Evolutionary conservation across 371 early-diverging fungal species (phyloP), one percentile per base, ranked within the genome.

Genomic region (Mucor irregularis): DNA sequence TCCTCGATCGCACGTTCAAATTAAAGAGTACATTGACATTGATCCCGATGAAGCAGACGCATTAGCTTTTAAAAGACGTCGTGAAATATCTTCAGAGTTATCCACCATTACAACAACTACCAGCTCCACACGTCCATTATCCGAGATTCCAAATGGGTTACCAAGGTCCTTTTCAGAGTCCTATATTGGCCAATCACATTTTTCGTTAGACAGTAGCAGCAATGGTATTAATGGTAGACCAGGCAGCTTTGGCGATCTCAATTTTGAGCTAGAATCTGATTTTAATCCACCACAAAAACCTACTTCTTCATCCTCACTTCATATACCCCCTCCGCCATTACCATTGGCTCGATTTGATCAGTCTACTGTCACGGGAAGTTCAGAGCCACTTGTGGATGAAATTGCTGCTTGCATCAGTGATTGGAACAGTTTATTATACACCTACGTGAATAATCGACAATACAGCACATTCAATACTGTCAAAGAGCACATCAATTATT

Each of bases 301-400:
- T 5, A 24, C n/a, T 28, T 25, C 51, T 24, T 42, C 24, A 24
- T 25, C 45, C 2, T 46, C 29, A 11, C 25, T 22, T 9, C 56
- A 52, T 52, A 64, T 64, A 60, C 56, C 65, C 53, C 67, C 76
- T 26, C 77, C 78, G 17, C 58, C 82, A 13, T 62, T 81, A 14
- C 76, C 80, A 7, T 51, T 79, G 14, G 61, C 76, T 53, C 67
- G 86, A 45, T 80, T 72, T 40, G 73, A 76, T n/a, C 78, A 83
- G 28, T 78, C 76, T 0, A 85, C 89, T 1, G 53, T 71, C 0
- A 76, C 78, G 0, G 90, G 88, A 10, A 56, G 43, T 26, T 70
- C 70, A 7, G 89, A 90, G 53, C 84, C 88, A 4, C 58, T 90
- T 5, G 74, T 87, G 3, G 91, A 89, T 54, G 90, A 88, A 49